Percentiles rank a stretch among this genome's conserved stretches.
Evolutionary conservation across 148 eudicot genomes (phyloP).

Genomic region (Amaranthus hypochondriacus): DNA sequence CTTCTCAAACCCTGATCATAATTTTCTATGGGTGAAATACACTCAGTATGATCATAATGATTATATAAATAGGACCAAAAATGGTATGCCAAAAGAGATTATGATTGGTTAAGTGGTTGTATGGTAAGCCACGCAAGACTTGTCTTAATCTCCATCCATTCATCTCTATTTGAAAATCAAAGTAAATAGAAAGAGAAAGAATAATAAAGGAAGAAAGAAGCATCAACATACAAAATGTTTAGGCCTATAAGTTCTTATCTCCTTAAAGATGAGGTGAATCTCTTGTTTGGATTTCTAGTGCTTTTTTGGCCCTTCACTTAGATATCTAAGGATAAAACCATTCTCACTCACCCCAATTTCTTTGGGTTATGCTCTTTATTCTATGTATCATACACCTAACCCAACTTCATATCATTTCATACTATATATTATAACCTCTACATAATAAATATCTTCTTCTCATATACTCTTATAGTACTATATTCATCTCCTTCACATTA

Average conservation of each 20-base stretch:
- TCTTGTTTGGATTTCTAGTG: conserved; percentile 61
- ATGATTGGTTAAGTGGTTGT: conserved; percentile 24
- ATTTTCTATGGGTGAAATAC: too few species aligned
- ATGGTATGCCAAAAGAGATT: conserved; percentile 7
- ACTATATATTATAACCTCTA: neutral
- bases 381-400: neutral
- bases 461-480: neutral
- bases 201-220: neutral
- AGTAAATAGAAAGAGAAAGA: neutral
- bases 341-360: conserved; percentile 9
- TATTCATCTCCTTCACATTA: conserved; percentile 1
- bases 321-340: conserved; percentile 67
- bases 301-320: conserved; percentile 81
- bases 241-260: conserved; percentile 36
- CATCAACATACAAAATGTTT: neutral
- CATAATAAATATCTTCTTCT: conserved; percentile 7
- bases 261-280: conserved; percentile 61
- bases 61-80: conserved; percentile 13
- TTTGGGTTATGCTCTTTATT: neutral
- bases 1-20: too few species aligned
- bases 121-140: conserved; percentile 25
- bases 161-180: neutral
- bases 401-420: neutral
- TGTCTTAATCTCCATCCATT: conserved; percentile 27
- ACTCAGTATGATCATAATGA: neutral